Conservation (phyloP, 2,329 filamentous ascomycete genomes). For the Xylaria hypoxylon region DNA sequence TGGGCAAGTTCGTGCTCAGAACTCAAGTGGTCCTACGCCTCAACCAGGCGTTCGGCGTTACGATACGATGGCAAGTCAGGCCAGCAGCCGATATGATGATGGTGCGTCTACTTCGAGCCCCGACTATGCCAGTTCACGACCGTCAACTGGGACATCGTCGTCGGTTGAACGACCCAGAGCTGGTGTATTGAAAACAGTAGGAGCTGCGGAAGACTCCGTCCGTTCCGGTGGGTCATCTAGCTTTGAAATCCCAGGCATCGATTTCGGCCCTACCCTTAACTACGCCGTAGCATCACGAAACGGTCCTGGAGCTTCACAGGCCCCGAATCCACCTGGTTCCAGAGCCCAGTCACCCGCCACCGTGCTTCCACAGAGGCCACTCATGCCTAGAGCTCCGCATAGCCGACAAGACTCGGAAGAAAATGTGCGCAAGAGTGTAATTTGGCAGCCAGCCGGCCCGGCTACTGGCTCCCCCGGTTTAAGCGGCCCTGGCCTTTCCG, state of each 20-base stretch:
- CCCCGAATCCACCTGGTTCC: slow-evolving; percentile 52
- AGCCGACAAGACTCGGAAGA: slow-evolving; percentile 63
- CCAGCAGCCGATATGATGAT: slow-evolving; percentile 68
- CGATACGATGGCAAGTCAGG: slow-evolving; percentile 52
- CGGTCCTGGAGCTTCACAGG: slow-evolving; percentile 39
- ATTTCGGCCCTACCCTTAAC: slow-evolving; percentile 88
- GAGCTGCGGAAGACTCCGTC: slow-evolving; percentile 56
- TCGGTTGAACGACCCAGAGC: slow-evolving; percentile 76
- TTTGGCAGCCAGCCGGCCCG: slow-evolving; percentile 80
- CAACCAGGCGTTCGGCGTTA: slow-evolving; percentile 49
- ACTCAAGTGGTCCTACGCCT: slow-evolving; percentile 46
- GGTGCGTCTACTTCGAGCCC: slow-evolving; percentile 74
- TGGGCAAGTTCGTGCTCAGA: slow-evolving; percentile 57
- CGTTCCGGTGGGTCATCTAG: slow-evolving; percentile 45
- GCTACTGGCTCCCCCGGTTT: slow-evolving; percentile 61
- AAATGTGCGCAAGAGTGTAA: slow-evolving; percentile 71
- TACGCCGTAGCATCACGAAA: slow-evolving; percentile 56
- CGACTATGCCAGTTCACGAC: slow-evolving; percentile 80
- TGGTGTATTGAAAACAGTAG: slow-evolving; percentile 83
- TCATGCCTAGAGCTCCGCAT: slow-evolving; percentile 51
- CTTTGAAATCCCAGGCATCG: slow-evolving; percentile 76
- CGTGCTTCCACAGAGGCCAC: slow-evolving; percentile 30
- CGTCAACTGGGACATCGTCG: slow-evolving; percentile 62
- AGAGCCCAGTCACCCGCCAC: slow-evolving; percentile 44
- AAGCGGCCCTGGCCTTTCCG: slow-evolving; percentile 65